phyloP scores from a whole-genome alignment of 2,329 filamentous ascomycete species.

The Colletotrichum tropicale region DNA sequence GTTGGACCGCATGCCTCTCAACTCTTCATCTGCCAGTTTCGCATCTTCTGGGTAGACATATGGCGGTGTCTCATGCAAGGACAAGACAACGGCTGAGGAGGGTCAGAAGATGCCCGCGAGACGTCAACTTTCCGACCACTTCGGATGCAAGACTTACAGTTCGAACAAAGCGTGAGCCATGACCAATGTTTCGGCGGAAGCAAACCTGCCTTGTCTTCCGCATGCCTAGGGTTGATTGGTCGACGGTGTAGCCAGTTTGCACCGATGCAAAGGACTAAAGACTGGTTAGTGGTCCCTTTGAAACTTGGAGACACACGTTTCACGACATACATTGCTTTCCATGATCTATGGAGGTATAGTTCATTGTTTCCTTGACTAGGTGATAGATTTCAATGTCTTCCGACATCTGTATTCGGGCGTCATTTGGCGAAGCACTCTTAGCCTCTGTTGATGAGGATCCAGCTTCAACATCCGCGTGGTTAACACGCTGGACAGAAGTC shows the following conservation, averaged over 20 bases:
- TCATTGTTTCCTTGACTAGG: constrained; percentile 73
- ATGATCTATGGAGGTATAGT: constrained; percentile 76
- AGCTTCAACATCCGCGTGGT: background rate
- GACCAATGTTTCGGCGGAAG: constrained; percentile 62
- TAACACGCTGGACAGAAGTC: background rate
- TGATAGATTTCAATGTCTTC: constrained; percentile 42
- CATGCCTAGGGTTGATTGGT: constrained; percentile 31
- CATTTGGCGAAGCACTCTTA: constrained; percentile 4
- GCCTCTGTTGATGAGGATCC: background rate
- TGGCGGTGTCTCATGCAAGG: constrained; percentile 65
- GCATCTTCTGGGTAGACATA: constrained; percentile 28
- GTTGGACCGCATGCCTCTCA: constrained; percentile 40
- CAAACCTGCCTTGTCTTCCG: constrained; percentile 24
- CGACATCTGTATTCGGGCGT: background rate
- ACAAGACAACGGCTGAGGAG: constrained; percentile 67
- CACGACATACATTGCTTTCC: constrained; percentile 61
- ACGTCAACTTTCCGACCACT: background rate
- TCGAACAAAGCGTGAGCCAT: constrained; percentile 72
- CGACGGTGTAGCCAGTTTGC: constrained; percentile 67
- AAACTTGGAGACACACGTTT: background rate
- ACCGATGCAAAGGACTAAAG: constrained; percentile 69
- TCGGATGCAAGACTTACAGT: constrained; percentile 46
- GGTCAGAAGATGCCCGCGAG: constrained; percentile 21
- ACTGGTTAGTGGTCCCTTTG: background rate
- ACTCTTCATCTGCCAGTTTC: constrained; percentile 30